Conservation (phyloP, 148 eudicot species). For the Vaccinium corymbosum region DNA sequence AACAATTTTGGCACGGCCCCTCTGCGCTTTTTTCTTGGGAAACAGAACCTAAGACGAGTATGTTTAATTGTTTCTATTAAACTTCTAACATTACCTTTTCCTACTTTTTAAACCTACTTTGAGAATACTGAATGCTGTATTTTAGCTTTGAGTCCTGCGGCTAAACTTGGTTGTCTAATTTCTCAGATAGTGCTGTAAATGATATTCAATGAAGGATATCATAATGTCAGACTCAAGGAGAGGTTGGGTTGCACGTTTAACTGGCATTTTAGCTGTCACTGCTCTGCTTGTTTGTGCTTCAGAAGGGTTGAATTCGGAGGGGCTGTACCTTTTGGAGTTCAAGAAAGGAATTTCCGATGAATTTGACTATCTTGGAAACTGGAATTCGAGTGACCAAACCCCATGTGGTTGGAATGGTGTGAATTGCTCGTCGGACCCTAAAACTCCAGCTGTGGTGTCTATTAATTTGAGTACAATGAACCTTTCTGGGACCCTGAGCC, state of each 20-base stretch:
- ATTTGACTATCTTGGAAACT: constrained; percentile 42
- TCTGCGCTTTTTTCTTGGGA: no score
- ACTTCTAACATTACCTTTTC: no score
- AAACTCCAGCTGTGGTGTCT: constrained; percentile 39
- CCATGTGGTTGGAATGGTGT: constrained; percentile 92
- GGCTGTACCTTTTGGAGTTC: constrained; percentile 59
- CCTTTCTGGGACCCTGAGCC: constrained; percentile 66
- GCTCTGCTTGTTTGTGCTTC: constrained; percentile 35
- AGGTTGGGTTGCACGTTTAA: constrained; percentile 31
- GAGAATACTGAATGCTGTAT: background rate
- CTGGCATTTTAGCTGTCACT: constrained; percentile 26
- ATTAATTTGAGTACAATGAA: constrained; percentile 52
- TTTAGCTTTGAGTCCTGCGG: background rate
- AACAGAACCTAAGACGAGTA: no score
- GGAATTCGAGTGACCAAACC: constrained; percentile 60
- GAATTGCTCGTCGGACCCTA: constrained; percentile 42
- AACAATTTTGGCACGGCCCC: no score
- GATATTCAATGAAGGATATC: constrained; percentile 13
- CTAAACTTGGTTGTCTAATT: background rate
- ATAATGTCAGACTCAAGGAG: constrained; percentile 44
- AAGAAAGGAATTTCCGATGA: constrained; percentile 49
- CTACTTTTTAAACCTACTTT: background rate
- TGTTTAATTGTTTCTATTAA: no score
- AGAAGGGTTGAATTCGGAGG: constrained; percentile 72
- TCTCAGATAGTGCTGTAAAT: constrained; percentile 14